phyloP scores from a whole-genome alignment of 129 eudicot genomes.

The Centaurea solstitialis region DNA sequence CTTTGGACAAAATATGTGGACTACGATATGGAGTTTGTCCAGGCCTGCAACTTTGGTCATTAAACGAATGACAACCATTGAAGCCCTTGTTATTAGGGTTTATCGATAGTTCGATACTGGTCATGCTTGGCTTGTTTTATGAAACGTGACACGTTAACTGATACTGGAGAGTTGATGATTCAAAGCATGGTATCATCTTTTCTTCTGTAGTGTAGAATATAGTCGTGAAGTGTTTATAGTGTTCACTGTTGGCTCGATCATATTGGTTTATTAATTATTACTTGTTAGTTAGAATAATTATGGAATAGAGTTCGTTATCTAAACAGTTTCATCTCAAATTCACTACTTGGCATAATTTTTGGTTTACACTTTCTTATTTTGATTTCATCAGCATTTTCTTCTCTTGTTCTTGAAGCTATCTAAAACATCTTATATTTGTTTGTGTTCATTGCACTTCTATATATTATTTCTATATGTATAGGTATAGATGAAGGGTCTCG shows the following conservation, averaged over 20 bases:
- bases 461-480: not conserved
- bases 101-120: not conserved
- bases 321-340: not conserved
- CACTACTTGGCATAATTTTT: not conserved
- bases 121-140: not conserved
- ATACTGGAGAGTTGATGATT: not conserved
- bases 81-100: not conserved
- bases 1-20: conserved; percentile 77
- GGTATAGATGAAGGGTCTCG: not conserved
- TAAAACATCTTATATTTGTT: not conserved
- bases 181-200: not conserved
- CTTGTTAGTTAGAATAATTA: conserved; percentile 4
- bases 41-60: conserved; percentile 65
- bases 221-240: conserved; percentile 17
- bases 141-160: conserved; percentile 2
- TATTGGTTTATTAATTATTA: not conserved
- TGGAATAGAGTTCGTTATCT: not conserved
- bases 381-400: not conserved
- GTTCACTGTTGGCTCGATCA: not conserved
- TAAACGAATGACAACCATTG: conserved; percentile 28
- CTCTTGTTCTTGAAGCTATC: not conserved
- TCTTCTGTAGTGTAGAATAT: conserved; percentile 20
- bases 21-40: conserved; percentile 64
- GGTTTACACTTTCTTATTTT: not conserved
- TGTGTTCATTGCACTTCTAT: not conserved